A percentile compares a stretch with the other conserved stretches of the same genome.
Evolutionary conservation across 2,329 filamentous ascomycete species (phyloP).

Genomic region (Elsinoe ampelina): DNA sequence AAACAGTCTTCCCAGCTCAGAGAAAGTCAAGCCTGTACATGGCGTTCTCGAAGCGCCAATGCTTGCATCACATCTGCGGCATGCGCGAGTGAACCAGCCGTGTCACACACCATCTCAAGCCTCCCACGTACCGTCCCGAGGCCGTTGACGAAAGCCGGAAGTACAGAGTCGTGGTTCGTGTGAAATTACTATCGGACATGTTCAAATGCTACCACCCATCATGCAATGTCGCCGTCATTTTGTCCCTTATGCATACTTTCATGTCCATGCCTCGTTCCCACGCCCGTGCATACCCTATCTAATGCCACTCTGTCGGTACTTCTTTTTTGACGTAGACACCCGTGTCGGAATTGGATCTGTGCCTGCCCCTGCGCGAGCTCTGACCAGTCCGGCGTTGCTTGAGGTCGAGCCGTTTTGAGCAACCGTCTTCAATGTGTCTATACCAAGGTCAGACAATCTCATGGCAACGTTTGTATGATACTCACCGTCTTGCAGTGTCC

Average conservation of each 20-base stretch:
- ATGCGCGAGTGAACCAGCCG: background rate
- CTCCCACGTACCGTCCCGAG: constrained; percentile 8
- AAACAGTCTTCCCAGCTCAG: background rate
- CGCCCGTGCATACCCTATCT: background rate
- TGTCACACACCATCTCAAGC: constrained; percentile 7
- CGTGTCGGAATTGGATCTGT: constrained; percentile 1
- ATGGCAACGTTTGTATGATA: constrained; percentile 6
- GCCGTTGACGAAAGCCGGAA: background rate
- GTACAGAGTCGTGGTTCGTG: background rate
- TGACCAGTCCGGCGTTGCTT: constrained; percentile 13
- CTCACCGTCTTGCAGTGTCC: constrained; percentile 71
- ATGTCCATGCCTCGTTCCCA: constrained; percentile 3
- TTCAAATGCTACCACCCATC: constrained; percentile 8
- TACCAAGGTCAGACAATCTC: constrained; percentile 14
- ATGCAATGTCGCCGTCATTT: background rate
- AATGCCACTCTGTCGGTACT: background rate
- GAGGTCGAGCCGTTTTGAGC: constrained; percentile 48
- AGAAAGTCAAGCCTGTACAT: background rate
- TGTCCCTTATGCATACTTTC: background rate
- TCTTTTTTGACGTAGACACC: constrained; percentile 1
- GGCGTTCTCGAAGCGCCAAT: constrained; percentile 3
- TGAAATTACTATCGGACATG: constrained; percentile 5
- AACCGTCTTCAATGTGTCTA: constrained; percentile 70
- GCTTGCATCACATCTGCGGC: background rate
- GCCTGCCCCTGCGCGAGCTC: constrained; percentile 8